Evolutionary conservation across 371 early-diverging fungal species (phyloP), one percentile per base, ranked within the genome.

Genomic region (Mortierella sp.): DNA sequence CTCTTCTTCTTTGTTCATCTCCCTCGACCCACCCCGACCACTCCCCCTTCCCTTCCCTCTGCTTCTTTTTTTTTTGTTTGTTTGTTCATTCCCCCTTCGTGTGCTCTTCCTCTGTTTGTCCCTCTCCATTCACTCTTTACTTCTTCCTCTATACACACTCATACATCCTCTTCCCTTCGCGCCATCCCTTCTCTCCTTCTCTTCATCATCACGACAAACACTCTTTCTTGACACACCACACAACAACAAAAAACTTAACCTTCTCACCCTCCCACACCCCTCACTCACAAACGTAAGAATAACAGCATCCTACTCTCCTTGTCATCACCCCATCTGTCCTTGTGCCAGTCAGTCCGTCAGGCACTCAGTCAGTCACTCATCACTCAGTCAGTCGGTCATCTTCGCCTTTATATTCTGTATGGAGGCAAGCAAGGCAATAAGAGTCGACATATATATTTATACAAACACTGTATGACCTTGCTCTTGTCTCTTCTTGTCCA

Each of bases 31-130:
- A n/a, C 55, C 55, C 48, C 58, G 34, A 44, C 48, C 28, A 26
- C 38, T 44, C 19, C 28, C 52, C 31, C 19, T 24, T 42, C 52
- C 68, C 44, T 44, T 48, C 60, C 26, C 71, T 24, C 31, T n/a
- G 21, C 54, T 24, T 44, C 11, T 76, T 42, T 55, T 48, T 70
- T 65, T 44, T 28, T 48, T 21, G 44, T 57, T 55, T 38, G 42
- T 38, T 38, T 38, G 42, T 38, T 38, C 72, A 28, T 57, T 34
- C 63, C 48, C 19, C 42, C 34, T 60, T 47, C 42, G 52, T 26
- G 38, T 50, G 45, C 28, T 70, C 26, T 31, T 34, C 38, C 71
- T 31, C 47, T 73, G 57, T 74, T 57, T 24, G 54, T 79, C 60
- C 60, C 34, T 31, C 47, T 57, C 57, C 26, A 38, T 31, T 21